phyloP scores from a whole-genome alignment of 257 asterid species.

The Capsicum pubescens region DNA sequence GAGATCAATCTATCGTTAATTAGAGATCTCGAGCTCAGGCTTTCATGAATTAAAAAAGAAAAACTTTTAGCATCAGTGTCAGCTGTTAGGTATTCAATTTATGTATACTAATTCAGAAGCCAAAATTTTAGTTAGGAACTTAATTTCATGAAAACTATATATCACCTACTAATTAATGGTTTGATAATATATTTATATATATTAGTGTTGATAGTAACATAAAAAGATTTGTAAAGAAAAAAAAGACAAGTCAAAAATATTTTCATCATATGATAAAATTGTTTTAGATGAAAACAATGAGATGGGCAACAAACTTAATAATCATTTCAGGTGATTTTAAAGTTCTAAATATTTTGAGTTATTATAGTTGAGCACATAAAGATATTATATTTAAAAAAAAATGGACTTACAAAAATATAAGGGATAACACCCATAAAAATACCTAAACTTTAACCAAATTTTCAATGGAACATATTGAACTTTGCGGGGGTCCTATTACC shows the following conservation, averaged over 20 bases:
- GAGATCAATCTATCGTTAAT: not conserved
- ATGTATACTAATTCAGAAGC: not conserved
- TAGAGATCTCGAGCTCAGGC: not conserved
- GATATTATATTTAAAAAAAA: no score
- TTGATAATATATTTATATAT: not conserved
- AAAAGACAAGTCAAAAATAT: not conserved
- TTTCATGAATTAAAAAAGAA: not conserved
- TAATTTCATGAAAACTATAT: conserved; percentile 3
- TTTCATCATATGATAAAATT: not conserved
- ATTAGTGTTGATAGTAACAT: not conserved
- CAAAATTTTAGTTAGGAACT: conserved; percentile 7
- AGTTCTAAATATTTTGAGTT: not conserved
- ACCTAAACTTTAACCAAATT: no score
- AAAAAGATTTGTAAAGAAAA: not conserved
- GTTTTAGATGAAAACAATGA: not conserved
- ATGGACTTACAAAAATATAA: no score
- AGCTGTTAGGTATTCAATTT: not conserved
- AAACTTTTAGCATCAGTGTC: not conserved
- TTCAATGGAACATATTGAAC: no score
- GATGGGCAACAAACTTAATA: not conserved
- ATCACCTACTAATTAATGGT: conserved; percentile 18
- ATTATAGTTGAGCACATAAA: not conserved
- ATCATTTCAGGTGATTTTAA: not conserved
- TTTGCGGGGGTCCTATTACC: no score
- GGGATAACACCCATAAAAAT: no score